Evolutionary conservation across 2,329 filamentous ascomycete genomes (phyloP), one percentile per base, ranked within the genome.

Genomic region (Aspergillus brasiliensis): DNA sequence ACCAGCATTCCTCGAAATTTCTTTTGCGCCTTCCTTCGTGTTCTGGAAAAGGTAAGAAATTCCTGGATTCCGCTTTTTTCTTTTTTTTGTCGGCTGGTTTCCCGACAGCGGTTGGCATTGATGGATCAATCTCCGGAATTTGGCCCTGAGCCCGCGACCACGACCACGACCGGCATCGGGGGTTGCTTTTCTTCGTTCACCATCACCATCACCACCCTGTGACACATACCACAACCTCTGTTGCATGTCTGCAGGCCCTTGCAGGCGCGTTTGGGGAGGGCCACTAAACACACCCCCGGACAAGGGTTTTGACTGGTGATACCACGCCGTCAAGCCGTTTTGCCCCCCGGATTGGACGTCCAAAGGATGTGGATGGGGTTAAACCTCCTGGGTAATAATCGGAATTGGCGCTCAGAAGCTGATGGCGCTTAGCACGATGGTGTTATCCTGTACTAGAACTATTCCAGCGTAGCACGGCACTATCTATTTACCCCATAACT

Each of bases 241-340:
- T 51, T 62, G 61, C 61, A 58, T 44, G 34, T 40, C 59, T 59
- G 58, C 56, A 63, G 52, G 58, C 58, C 58, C 58, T 61, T 63
- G 58, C 61, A 63, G 61, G 31, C 55, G 17, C 21, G 44, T 31
- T 47, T 59, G 53, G 49, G 56, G 52, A 55, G 17, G 17, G 38
- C 23, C 23, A 15, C 40, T 27, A 51, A 51, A 15, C 15, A 27
- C n/a, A 8, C 6, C 34, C 10, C 19, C 42, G 40, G 46, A 42
- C 49, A 55, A 51, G 52, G 38, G 21, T 59, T 17, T 17, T 42
- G 48, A 59, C 31, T 57, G 53, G 57, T 62, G 53, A 52, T 48
- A 49, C 49, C 49, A 47, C 56, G 42, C 47, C 48, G 42, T 46
- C 49, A 54, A 53, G 48, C 31, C 28, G 42, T 42, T 61, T 42